Evolutionary conservation across 805 yeast genomes (phyloP), one percentile per base, ranked within the genome.

Genomic region (Spathaspora passalidarum): DNA sequence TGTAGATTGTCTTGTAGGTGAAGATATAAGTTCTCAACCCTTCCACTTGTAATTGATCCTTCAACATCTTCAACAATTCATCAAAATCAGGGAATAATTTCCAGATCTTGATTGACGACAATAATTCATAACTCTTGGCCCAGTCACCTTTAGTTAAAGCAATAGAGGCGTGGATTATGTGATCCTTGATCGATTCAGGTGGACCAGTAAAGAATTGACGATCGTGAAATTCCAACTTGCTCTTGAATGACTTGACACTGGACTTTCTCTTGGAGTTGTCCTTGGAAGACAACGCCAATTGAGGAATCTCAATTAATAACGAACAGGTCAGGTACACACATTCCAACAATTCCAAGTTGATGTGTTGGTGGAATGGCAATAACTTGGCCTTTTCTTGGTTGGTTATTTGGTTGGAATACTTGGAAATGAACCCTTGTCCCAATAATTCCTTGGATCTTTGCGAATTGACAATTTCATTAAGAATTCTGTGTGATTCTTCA

Each of bases 321-420:
- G 96, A 88, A 48, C 88, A 77, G 10, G 98, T 94, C 75, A 90
- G 80, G 77, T 86, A 92, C 40, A 88, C 96, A 63, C 95, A 86
- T 71, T 94, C 99, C 54, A 94, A 78, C 60, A 94, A 81, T 75
- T 95, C 98, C 57, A 92, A 75, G 70, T 94, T 94, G 67, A 94
- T 92, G 72, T 94, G 99, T 87, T 89, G 90, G 72, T 94, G 99
- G 85, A 86, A 94, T 48, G 99, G 99, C 63, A 94, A 76, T 64
- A 90, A 79, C 63, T 91, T 83, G 69, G 84, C 92, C 59, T 76
- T 81, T 61, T 86, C 96, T 50, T 77, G 79, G 39, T 76, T 68
- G 20, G 81, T 63, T 14, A 76, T 73, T 63, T 73, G 71, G 57
- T 77, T 80, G 45, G 79, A 74, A 63, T 78, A 83, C 68, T 90